Base-by-base conservation (phyloP, 192 early-diverging fungal species). In the Gigaspora rosea region DNA sequence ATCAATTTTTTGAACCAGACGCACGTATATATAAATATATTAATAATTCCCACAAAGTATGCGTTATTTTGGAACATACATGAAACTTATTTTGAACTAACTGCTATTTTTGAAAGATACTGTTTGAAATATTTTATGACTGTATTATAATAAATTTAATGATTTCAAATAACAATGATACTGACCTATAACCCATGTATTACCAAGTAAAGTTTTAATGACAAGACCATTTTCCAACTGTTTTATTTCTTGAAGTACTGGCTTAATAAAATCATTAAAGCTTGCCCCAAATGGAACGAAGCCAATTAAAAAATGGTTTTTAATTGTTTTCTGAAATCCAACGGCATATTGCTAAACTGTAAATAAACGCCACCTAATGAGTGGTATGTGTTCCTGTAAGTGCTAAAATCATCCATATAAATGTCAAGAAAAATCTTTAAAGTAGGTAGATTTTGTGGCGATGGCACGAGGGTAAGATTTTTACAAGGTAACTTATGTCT, bases 361-460 rank as follows among this genome's bases (percentile, higher is more conserved):
- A 73, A 61, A 48, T 73, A 73, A 3, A 73, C 10, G 12, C 57
- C 56, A 5, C 35, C 57, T 46, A 73, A 47, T 18, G 56, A 35
- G 11, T 73, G 36, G 33, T 73, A 73, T 11, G 41, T 33, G 41
- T 73, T 73, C 0, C 56, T 32, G 22, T n/a, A 73, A 2, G 71
- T 56, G 1, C 35, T 54, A 20, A 73, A 73, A 41, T 73, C 41
- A 12, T 73, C 10, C 2, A 73, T 0, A 27, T 59, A 73, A 57
- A 73, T 59, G 36, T 73, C 35, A 16, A 73, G 36, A 47, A 73
- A 73, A 35, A 73, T 7, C 8, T 73, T 59, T 47, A 57, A 10
- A 2, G 27, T 46, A 0, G 18, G 57, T 15, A 73, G 1, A 9
- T 15, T 7, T 46, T 57, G 57, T 48, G 3, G 1, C n/a, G 18